Conservation (phyloP, 257 asterid species). For the Nicotiana paniculata region DNA sequence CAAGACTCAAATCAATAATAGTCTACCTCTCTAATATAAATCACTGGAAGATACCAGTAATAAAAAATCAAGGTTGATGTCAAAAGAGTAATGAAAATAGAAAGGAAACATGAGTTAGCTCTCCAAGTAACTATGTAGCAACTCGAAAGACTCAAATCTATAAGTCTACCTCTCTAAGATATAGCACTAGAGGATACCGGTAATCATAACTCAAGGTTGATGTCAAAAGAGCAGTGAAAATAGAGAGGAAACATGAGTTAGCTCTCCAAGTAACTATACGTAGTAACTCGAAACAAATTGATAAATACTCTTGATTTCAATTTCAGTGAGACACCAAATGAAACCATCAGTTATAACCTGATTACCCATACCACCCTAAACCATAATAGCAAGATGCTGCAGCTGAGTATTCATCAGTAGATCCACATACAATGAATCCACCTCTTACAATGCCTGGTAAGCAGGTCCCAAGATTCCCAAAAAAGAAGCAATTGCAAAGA, state of each 20-base stretch:
- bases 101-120: neutral
- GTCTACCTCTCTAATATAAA: neutral
- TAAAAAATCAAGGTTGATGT: neutral
- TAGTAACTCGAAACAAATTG: neutral
- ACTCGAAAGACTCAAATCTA: neutral
- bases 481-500: neutral
- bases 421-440: neutral
- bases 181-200: neutral
- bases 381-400: neutral
- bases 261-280: neutral
- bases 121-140: neutral
- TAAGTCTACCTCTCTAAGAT: neutral
- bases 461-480: neutral
- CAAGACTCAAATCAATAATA: too few relatives aligned
- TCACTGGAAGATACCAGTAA: neutral
- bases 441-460: neutral
- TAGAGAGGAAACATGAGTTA: neutral
- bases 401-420: neutral
- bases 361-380: neutral
- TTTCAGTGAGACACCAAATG: neutral
- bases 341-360: neutral
- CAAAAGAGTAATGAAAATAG: neutral
- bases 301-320: neutral
- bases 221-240: neutral
- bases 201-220: neutral